Percentiles rank a stretch among this genome's conserved stretches.
Evolutionary conservation across 208 protist species (phyloP).

Genomic region (Crithidia thermophila): DNA sequence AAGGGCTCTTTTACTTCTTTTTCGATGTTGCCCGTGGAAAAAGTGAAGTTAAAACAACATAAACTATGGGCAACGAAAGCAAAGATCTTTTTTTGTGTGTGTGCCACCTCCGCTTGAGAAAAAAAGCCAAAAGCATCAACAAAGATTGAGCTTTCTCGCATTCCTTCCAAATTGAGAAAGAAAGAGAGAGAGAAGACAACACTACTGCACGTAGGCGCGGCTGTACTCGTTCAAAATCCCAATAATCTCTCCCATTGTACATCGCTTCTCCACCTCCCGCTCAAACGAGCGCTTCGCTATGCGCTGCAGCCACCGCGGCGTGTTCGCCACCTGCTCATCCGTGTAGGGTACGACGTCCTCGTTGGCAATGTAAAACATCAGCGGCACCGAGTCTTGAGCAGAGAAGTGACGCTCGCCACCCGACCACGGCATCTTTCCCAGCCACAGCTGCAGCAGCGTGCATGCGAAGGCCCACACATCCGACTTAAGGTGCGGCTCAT

Average conservation of each 20-base stretch:
- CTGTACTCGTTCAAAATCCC: slow-evolving; percentile 55
- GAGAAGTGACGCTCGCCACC: slow-evolving; percentile 20
- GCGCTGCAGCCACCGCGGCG: slow-evolving; percentile 61
- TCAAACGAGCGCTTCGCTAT: slow-evolving; percentile 50
- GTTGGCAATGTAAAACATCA: slow-evolving; percentile 62
- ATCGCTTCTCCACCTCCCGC: slow-evolving; percentile 45
- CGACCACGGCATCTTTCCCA: slow-evolving; percentile 46
- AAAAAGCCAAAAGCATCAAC: not conserved
- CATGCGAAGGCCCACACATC: slow-evolving; percentile 76
- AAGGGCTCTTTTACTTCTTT: not conserved
- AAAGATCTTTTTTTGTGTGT: too few relatives aligned
- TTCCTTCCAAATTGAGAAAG: not conserved
- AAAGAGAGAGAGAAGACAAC: not conserved
- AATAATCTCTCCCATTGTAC: slow-evolving; percentile 51
- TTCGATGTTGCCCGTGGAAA: too few relatives aligned
- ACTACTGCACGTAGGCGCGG: slow-evolving; percentile 11
- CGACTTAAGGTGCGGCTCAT: slow-evolving; percentile 52
- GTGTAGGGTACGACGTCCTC: slow-evolving; percentile 53
- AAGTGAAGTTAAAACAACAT: too few relatives aligned
- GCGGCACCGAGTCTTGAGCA: slow-evolving; percentile 40
- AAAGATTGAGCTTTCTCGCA: too few relatives aligned
- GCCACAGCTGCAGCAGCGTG: slow-evolving; percentile 61
- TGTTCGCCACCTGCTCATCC: slow-evolving; percentile 28
- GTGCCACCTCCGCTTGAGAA: too few relatives aligned
- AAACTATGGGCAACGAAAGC: too few relatives aligned